These are phyloP conservation scores for Basidiobolus meristosporus DNA, from an alignment of 371 early-diverging fungal species.

Conservation along the genomic window DNA sequence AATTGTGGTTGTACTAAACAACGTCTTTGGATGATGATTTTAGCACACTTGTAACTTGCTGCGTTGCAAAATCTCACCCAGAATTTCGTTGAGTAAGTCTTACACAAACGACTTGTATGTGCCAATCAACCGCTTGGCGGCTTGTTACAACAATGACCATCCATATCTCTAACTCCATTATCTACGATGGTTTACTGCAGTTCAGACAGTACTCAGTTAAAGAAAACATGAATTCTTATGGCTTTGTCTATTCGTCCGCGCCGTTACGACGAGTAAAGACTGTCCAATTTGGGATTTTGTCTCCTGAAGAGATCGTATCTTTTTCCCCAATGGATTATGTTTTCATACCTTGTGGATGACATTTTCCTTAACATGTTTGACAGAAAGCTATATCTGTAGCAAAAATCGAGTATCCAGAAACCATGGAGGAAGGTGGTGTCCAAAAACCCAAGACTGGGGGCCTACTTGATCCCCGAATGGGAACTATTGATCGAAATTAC, in stretches of 20 bases:
- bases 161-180: no score
- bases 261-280: slow-evolving; percentile 77
- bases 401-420: slow-evolving; percentile 89
- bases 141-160: no score
- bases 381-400: slow-evolving; percentile 94
- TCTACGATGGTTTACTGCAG: no score
- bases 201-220: no score
- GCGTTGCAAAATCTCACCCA: no score
- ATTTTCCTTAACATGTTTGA: background rate
- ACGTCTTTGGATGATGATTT: no score
- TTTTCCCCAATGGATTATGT: no score
- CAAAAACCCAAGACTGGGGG: slow-evolving; percentile 72
- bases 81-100: no score
- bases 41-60: no score
- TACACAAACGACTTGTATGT: no score
- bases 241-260: slow-evolving; percentile 67
- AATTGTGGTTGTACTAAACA: no score
- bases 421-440: slow-evolving; percentile 83
- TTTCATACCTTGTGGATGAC: background rate
- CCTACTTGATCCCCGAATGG: slow-evolving; percentile 95
- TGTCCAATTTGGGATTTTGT: slow-evolving; percentile 92
- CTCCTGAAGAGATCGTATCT: slow-evolving; percentile 85
- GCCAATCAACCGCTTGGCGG: no score
- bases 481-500: slow-evolving; percentile 96
- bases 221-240: slow-evolving; percentile 10